These are phyloP conservation scores for Pseudocercospora musae DNA, from an alignment of 2,329 filamentous ascomycete species.

Conservation along the genomic window DNA sequence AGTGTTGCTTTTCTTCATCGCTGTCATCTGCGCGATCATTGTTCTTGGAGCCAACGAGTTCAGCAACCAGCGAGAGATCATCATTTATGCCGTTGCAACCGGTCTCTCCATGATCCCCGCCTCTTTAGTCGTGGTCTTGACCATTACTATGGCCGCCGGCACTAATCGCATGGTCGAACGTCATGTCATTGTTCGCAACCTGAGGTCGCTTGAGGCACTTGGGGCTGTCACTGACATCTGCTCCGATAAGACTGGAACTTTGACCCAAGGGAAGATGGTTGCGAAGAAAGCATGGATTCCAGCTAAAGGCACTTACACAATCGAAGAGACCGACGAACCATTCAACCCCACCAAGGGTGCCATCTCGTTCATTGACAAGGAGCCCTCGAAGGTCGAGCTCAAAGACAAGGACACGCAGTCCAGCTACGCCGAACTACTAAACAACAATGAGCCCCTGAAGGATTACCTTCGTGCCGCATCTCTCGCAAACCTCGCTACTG, in stretches of 20 bases:
- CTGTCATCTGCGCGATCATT: slow-evolving; percentile 66
- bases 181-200: slow-evolving; percentile 64
- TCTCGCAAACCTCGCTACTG: slow-evolving; percentile 62
- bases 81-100: slow-evolving; percentile 64
- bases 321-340: slow-evolving; percentile 56
- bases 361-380: slow-evolving; percentile 43
- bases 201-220: slow-evolving; percentile 62
- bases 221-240: slow-evolving; percentile 65
- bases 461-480: slow-evolving; percentile 59
- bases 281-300: slow-evolving; percentile 62
- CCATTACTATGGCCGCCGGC: slow-evolving; percentile 51
- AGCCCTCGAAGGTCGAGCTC: slow-evolving; percentile 22
- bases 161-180: slow-evolving; percentile 63
- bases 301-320: slow-evolving; percentile 57
- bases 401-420: slow-evolving; percentile 18
- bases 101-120: slow-evolving; percentile 62
- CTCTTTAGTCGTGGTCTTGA: slow-evolving; percentile 41
- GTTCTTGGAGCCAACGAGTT: slow-evolving; percentile 61
- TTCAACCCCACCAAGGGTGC: slow-evolving; percentile 61
- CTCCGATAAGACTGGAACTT: slow-evolving; percentile 67
- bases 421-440: slow-evolving; percentile 35
- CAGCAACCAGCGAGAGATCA: slow-evolving; percentile 58
- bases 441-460: slow-evolving; percentile 49
- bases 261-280: slow-evolving; percentile 58
- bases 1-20: slow-evolving; percentile 72